Conservation (phyloP, 495 filamentous ascomycete species). For the Podospora australis region DNA sequence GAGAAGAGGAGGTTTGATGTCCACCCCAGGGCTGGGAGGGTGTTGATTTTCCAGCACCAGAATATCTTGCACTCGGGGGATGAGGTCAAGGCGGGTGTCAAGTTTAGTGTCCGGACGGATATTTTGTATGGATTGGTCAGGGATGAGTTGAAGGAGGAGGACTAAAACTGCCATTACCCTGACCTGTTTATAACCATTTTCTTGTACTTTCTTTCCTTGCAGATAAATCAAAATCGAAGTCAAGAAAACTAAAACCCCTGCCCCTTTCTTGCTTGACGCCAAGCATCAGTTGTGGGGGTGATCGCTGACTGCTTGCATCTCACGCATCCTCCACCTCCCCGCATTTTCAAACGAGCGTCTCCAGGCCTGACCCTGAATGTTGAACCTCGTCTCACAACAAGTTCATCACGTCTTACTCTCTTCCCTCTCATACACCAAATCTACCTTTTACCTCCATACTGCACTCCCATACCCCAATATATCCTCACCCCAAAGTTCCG, state of each 20-base stretch:
- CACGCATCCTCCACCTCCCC: too few relatives aligned
- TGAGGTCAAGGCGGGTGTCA: conserved; percentile 62
- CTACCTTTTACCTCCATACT: not conserved
- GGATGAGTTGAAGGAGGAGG: not conserved
- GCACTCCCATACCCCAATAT: not conserved
- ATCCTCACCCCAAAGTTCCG: not conserved
- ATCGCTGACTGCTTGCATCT: not conserved
- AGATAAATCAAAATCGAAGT: too few relatives aligned
- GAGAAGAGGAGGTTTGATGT: conserved; percentile 51
- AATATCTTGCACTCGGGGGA: conserved; percentile 66
- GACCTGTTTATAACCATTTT: too few relatives aligned
- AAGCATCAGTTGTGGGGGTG: not conserved
- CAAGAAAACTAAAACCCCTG: too few relatives aligned
- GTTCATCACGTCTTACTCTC: not conserved
- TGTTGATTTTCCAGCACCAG: conserved; percentile 72
- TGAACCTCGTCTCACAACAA: too few relatives aligned
- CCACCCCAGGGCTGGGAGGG: conserved; percentile 61
- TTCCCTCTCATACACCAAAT: not conserved
- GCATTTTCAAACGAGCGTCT: too few relatives aligned
- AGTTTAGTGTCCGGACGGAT: conserved; percentile 74
- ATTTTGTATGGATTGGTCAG: conserved; percentile 57
- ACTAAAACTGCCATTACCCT: too few relatives aligned
- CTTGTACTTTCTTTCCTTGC: too few relatives aligned
- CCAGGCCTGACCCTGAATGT: too few relatives aligned
- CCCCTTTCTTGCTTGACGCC: too few relatives aligned